Evolutionary conservation across 164 flowering plant species (phyloP).

Genomic region (Berberis vulgaris): DNA sequence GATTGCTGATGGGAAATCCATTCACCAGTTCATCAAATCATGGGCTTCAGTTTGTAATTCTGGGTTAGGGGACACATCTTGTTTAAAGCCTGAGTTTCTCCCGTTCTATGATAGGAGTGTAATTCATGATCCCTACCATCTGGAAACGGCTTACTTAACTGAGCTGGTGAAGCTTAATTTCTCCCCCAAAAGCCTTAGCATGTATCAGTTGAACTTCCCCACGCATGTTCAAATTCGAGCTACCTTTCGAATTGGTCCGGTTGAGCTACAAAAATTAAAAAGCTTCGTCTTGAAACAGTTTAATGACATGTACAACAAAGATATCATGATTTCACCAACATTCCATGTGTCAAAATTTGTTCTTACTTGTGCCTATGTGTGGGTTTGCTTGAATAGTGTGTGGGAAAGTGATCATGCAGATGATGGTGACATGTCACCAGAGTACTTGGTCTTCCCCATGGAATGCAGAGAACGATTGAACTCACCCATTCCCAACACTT

Average conservation of each 20-base stretch:
- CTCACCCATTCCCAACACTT: neutral
- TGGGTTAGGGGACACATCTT: neutral
- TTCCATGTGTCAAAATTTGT: constrained; percentile 19
- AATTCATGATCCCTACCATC: constrained; percentile 15
- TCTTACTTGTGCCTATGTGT: constrained; percentile 22
- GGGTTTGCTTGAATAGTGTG: constrained; percentile 17
- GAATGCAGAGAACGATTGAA: neutral
- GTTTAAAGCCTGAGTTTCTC: neutral
- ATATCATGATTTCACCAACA: neutral
- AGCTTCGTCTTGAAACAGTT: neutral
- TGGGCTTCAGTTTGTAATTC: constrained; percentile 31
- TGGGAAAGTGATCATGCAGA: neutral
- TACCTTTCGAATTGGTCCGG: constrained; percentile 16
- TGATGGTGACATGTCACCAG: neutral
- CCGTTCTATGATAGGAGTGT: constrained; percentile 17
- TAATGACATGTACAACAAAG: no score
- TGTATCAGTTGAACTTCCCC: neutral
- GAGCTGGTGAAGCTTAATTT: neutral
- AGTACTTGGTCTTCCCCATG: neutral
- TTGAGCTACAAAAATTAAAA: constrained; percentile 14
- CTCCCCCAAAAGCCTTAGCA: neutral
- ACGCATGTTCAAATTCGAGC: constrained; percentile 15
- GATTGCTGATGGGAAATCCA: constrained; percentile 23
- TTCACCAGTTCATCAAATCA: constrained; percentile 21
- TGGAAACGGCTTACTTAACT: neutral